These are phyloP conservation scores for Komagataella pseudopastoris DNA, from an alignment of 805 yeast species.

Conservation along the genomic window DNA sequence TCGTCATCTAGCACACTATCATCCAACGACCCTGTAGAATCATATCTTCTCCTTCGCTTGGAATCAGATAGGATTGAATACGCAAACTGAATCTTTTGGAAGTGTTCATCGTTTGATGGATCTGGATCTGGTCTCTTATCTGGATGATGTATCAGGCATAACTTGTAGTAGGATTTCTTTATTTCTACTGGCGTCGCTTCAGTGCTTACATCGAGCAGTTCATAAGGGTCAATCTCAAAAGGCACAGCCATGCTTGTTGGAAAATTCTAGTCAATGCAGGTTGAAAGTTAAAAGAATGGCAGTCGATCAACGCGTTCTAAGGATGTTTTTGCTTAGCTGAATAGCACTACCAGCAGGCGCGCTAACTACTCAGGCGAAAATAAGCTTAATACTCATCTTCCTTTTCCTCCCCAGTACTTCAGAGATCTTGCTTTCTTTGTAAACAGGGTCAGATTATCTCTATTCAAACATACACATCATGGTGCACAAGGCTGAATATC, in stretches of 20 bases:
- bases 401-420: neutral
- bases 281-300: neutral
- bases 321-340: neutral
- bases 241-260: conserved; percentile 19
- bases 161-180: conserved; percentile 52
- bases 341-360: neutral
- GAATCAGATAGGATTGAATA: conserved; percentile 55
- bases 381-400: neutral
- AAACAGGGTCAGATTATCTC: neutral
- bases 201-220: conserved; percentile 26
- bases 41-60: conserved; percentile 41
- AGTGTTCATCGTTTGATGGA: conserved; percentile 14
- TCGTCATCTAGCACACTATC: conserved; percentile 16
- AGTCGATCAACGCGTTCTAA: neutral
- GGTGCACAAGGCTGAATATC: conserved; percentile 62
- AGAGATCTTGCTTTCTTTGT: neutral
- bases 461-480: conserved; percentile 10
- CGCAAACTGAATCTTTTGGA: conserved; percentile 65
- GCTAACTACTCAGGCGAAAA: neutral
- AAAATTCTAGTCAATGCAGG: neutral
- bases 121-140: conserved; percentile 33
- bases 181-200: conserved; percentile 37
- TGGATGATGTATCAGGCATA: conserved; percentile 57
- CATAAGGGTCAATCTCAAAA: conserved; percentile 52
- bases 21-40: conserved; percentile 52